phyloP scores from a whole-genome alignment of 2,329 filamentous ascomycete genomes.

The Fonsecaea erecta region DNA sequence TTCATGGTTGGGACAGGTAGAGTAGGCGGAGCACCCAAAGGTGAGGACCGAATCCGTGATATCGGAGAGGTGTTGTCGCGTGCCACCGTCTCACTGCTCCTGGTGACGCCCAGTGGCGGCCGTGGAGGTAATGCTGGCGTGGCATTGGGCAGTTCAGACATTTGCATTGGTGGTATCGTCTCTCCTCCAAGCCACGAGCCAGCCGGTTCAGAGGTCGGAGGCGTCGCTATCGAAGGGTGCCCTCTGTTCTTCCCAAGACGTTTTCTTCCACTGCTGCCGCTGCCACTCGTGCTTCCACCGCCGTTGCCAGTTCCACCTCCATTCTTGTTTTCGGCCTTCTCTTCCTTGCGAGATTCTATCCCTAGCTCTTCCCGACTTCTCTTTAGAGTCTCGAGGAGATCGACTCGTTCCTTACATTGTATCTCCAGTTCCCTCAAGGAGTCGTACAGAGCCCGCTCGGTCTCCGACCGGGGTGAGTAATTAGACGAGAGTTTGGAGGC shows the following conservation, averaged over 20 bases:
- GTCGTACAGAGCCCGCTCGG: conserved; percentile 79
- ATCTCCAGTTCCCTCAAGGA: conserved; percentile 81
- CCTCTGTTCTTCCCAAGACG: conserved; percentile 36
- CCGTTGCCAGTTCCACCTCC: conserved; percentile 6
- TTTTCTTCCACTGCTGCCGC: conserved; percentile 23
- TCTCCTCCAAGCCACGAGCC: conserved; percentile 73
- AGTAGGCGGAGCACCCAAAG: conserved; percentile 42
- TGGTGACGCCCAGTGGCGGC: conserved; percentile 46
- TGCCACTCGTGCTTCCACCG: conserved; percentile 3
- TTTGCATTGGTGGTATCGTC: conserved; percentile 79
- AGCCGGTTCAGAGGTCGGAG: conserved; percentile 19
- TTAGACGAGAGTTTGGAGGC: conserved; percentile 72
- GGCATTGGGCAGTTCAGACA: conserved; percentile 79
- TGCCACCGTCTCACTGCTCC: conserved; percentile 41
- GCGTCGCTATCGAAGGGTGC: conserved; percentile 26
- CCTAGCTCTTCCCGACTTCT: conserved; percentile 59
- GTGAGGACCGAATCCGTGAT: conserved; percentile 20
- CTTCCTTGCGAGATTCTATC: conserved; percentile 30
- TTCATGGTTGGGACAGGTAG: conserved; percentile 46
- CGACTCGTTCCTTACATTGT: conserved; percentile 91
- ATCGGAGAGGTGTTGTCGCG: conserved; percentile 17
- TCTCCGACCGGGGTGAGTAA: conserved; percentile 75
- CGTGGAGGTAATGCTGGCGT: conserved; percentile 63
- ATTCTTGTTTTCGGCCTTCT: conserved; percentile 26
- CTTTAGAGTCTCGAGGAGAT: conserved; percentile 80